Base-by-base conservation (phyloP, 306 rosid species). In the Vigna unguiculata region DNA sequence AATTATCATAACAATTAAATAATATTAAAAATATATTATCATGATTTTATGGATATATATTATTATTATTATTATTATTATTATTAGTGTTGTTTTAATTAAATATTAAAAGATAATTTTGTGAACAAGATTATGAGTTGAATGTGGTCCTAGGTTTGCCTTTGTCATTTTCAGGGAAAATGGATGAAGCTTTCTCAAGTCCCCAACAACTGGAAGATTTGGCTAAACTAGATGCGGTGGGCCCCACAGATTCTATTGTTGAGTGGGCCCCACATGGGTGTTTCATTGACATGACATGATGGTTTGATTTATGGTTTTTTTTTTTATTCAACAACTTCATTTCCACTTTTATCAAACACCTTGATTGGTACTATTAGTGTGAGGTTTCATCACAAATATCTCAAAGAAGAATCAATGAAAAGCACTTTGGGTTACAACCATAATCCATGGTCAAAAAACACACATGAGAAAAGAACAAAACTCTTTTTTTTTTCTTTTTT, bases 121-220 rank as follows among this genome's bases (percentile, higher is more conserved):
- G 77, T 43, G 63, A 75, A 67, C 30, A 71, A 34, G 8, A 82
- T 62, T 30, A 72, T 34, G 62, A 69, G 71, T 32, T 69, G 58
- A 76, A 58, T 12, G 85, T 83, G 91, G 91, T 81, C 96, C 90
- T 71, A 32, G 40, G 19, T 41, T 72, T 80, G 12, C n/a, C 72
- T 48, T 58, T 7, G 90, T 88, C 86, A 46, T 76, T 86, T 81
- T 90, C 88, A 80, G 55, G 81, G 85, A 82, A 90, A 88, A 85
- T 85, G 51, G 76, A 88, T 80, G 90, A 86, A 62, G 82, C 79
- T 82, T 83, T 85, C 74, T 15, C 1, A 74, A 80, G 82, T 51
- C 58, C 78, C 74, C 83, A 77, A 76, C 78, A 17, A 69, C 88
- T 69, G 90, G 86, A 84, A 81, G 88, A 91, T 84, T 79, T 87